These are phyloP conservation scores for Myriosclerotinia curreyana DNA, from an alignment of 2,329 filamentous ascomycete species.

Conservation along the genomic window DNA sequence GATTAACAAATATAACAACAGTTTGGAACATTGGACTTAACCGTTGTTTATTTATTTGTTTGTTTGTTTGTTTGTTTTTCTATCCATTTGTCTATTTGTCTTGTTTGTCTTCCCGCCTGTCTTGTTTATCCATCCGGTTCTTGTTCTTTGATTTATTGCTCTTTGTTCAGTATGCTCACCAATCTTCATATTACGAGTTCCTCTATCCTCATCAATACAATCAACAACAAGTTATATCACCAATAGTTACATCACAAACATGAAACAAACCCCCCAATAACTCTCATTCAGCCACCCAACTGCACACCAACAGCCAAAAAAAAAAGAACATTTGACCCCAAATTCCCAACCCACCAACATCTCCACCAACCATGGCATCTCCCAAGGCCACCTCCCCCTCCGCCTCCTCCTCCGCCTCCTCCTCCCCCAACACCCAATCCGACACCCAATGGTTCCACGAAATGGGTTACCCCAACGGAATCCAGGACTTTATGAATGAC, in stretches of 20 bases:
- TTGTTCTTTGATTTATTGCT: not conserved
- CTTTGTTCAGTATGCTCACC: not conserved
- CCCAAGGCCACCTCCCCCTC: too few relatives aligned
- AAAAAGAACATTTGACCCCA: not conserved
- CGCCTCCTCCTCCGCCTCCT: too few relatives aligned
- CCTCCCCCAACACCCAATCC: not conserved
- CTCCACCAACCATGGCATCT: not conserved
- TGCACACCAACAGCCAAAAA: too few relatives aligned
- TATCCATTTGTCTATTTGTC: not conserved
- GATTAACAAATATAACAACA: too few relatives aligned
- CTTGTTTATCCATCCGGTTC: not conserved
- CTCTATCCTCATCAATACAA: not conserved
- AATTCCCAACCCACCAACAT: not conserved
- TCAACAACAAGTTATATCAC: not conserved
- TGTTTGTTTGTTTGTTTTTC: too few relatives aligned
- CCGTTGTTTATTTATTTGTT: too few relatives aligned
- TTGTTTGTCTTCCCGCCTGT: not conserved
- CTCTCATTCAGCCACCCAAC: not conserved
- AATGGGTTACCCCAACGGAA: not conserved
- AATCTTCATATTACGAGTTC: not conserved
- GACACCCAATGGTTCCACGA: conserved; percentile 1
- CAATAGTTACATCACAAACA: not conserved
- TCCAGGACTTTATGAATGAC: not conserved
- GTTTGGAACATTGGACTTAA: too few relatives aligned
- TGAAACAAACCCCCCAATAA: not conserved